These are phyloP conservation scores for Candida michaelii DNA, from an alignment of 805 yeast genomes.

Conservation along the genomic window DNA sequence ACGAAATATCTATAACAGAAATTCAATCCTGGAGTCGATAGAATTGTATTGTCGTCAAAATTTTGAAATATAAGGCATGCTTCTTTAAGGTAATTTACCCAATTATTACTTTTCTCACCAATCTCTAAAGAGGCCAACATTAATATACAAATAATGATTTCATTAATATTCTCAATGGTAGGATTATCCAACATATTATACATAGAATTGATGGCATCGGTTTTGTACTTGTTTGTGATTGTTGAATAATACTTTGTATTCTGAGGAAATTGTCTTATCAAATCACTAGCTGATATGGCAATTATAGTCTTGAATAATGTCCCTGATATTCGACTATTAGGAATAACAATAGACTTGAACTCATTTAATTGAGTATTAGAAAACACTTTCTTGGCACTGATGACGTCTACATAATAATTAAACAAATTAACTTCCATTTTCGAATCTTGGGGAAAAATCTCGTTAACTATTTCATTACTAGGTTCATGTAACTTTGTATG, in stretches of 20 bases:
- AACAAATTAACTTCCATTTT: slow-evolving; percentile 15
- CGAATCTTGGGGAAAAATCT: background rate
- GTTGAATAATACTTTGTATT: slow-evolving; percentile 7
- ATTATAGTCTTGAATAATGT: slow-evolving; percentile 20
- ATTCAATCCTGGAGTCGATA: slow-evolving; percentile 19
- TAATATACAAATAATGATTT: slow-evolving; percentile 25
- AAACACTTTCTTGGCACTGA: slow-evolving; percentile 23
- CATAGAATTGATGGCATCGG: slow-evolving; percentile 26
- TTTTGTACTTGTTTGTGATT: slow-evolving; percentile 20
- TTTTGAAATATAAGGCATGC: slow-evolving; percentile 26
- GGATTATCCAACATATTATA: slow-evolving; percentile 25
- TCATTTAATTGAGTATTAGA: slow-evolving; percentile 21
- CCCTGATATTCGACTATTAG: slow-evolving; percentile 21
- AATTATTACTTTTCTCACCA: slow-evolving; percentile 24
- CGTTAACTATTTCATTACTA: background rate
- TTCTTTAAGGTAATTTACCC: slow-evolving; percentile 30
- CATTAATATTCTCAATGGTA: slow-evolving; percentile 21
- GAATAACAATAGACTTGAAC: slow-evolving; percentile 24
- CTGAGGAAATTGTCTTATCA: slow-evolving; percentile 16
- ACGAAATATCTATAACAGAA: slow-evolving; percentile 32
- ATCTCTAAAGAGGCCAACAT: slow-evolving; percentile 30
- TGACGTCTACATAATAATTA: slow-evolving; percentile 19
- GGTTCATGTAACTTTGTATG: slow-evolving; percentile 1
- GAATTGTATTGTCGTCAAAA: slow-evolving; percentile 17
- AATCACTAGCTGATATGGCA: slow-evolving; percentile 23